These are phyloP conservation scores for Saturnispora quitensis DNA, from an alignment of 805 yeast species.

Conservation along the genomic window DNA sequence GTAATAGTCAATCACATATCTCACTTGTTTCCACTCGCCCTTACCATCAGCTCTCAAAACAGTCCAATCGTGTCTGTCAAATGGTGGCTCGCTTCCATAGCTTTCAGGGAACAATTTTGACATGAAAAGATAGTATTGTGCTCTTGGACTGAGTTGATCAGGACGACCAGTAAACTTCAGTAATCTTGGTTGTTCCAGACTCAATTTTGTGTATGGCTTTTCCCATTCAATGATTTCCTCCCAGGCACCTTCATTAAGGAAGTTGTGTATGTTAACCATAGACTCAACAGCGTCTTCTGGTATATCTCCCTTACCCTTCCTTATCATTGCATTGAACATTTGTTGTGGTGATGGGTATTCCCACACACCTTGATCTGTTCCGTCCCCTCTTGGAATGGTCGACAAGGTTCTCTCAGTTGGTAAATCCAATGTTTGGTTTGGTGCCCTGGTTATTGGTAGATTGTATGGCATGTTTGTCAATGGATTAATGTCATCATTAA, in stretches of 20 bases:
- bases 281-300: constrained; percentile 94
- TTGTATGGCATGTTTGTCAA: constrained; percentile 81
- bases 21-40: constrained; percentile 56
- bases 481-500: constrained; percentile 52
- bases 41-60: constrained; percentile 58
- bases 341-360: constrained; percentile 99
- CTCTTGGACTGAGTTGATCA: constrained; percentile 77
- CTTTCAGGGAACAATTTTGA: constrained; percentile 63
- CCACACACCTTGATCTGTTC: constrained; percentile 69
- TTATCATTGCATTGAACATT: constrained; percentile 95
- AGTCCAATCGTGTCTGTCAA: constrained; percentile 98
- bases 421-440: constrained; percentile 70
- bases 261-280: constrained; percentile 96
- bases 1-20: constrained; percentile 94
- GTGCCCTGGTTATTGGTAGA: constrained; percentile 55
- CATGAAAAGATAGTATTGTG: constrained; percentile 54
- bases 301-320: constrained; percentile 85
- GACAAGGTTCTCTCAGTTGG: constrained; percentile 82
- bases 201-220: constrained; percentile 46
- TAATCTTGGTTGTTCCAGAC: constrained; percentile 62
- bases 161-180: constrained; percentile 89
- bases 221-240: constrained; percentile 91
- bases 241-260: constrained; percentile 97
- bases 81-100: constrained; percentile 77
- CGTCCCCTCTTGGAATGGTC: constrained; percentile 76